Percentiles rank a stretch among this genome's conserved stretches.
These are phyloP conservation scores for Pochonia chlamydosporia DNA, from an alignment of 2,329 filamentous ascomycete genomes.

Conservation along the genomic window DNA sequence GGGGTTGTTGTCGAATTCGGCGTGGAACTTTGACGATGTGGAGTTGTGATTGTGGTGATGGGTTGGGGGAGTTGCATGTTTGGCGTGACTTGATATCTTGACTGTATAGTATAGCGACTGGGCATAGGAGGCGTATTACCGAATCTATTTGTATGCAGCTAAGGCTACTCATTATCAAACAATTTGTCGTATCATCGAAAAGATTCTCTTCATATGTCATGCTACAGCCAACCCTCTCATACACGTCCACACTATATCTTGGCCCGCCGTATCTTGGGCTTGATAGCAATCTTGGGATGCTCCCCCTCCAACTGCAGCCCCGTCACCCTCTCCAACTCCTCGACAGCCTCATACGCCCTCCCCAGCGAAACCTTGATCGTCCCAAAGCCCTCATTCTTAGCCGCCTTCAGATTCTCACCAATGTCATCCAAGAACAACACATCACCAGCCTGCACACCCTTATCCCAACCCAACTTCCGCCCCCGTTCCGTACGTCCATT, in stretches of 20 bases:
- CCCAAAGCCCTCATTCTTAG: slow-evolving; percentile 64
- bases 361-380: slow-evolving; percentile 85
- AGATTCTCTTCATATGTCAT: neutral
- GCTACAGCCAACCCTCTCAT: neutral
- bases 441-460: slow-evolving; percentile 55
- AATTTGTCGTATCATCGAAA: too few relatives aligned
- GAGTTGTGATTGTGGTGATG: neutral
- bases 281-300: slow-evolving; percentile 44
- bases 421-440: slow-evolving; percentile 91
- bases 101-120: neutral
- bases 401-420: slow-evolving; percentile 84
- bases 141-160: slow-evolving; percentile 26
- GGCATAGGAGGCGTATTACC: neutral
- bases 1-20: slow-evolving; percentile 17
- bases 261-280: slow-evolving; percentile 24
- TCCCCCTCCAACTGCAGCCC: slow-evolving; percentile 57
- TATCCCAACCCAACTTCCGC: slow-evolving; percentile 36
- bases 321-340: slow-evolving; percentile 69
- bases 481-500: slow-evolving; percentile 38
- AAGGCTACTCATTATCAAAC: too few relatives aligned
- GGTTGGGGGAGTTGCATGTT: neutral
- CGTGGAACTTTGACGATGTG: slow-evolving; percentile 15
- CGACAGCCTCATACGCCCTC: slow-evolving; percentile 72
- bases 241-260: slow-evolving; percentile 32
- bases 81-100: neutral